These are phyloP conservation scores for Monosporascus cannonballus DNA, from an alignment of 2,329 filamentous ascomycete species.

Conservation along the genomic window DNA sequence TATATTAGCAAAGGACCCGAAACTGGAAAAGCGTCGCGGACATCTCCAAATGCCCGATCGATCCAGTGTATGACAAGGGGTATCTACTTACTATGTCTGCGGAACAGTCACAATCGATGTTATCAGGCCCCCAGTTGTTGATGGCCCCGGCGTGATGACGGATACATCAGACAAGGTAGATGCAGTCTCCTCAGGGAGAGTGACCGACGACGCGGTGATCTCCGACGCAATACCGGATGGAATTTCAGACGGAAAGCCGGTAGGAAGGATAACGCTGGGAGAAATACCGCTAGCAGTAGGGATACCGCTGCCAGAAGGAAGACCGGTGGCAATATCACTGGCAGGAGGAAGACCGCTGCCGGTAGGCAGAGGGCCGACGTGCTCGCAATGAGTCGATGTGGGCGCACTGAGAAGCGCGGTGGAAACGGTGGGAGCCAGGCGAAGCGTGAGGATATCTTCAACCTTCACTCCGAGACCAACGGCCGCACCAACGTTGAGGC, in stretches of 20 bases:
- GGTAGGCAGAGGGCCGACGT: conserved; percentile 5
- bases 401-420: conserved; percentile 32
- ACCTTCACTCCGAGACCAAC: conserved; percentile 27
- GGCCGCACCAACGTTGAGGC: conserved; percentile 33
- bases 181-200: too few species aligned
- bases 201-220: too few species aligned
- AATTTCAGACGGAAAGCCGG: too few species aligned
- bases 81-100: conserved; percentile 11
- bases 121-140: conserved; percentile 2
- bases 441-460: conserved; percentile 31
- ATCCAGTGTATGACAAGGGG: too few species aligned
- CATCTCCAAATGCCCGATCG: too few species aligned
- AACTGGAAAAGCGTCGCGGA: too few species aligned
- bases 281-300: too few species aligned
- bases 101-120: conserved; percentile 19
- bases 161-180: conserved; percentile 1
- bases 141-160: conserved; percentile 1
- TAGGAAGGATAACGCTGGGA: too few species aligned
- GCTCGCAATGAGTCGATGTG: conserved; percentile 30
- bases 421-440: conserved; percentile 34
- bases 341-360: conserved; percentile 1
- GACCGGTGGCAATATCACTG: conserved; percentile 1
- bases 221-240: too few species aligned
- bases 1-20: too few species aligned
- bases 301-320: background rate